Evolutionary conservation across 2,329 filamentous ascomycete species (phyloP).

Genomic region (Colletotrichum sp.): DNA sequence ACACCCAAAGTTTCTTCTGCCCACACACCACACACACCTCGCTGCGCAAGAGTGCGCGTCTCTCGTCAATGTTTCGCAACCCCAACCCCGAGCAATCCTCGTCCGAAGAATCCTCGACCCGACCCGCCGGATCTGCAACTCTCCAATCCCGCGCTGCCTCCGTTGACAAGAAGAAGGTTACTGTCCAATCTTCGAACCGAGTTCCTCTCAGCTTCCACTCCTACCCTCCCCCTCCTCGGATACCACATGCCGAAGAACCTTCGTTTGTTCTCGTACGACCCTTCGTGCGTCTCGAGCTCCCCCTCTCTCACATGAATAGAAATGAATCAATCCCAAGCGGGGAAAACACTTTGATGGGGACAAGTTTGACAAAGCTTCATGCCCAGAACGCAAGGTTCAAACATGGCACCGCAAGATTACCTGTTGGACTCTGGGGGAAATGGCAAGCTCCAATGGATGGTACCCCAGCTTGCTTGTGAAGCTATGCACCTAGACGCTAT

Average conservation of each 20-base stretch:
- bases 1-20: background rate
- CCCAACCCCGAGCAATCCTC: slow-evolving; percentile 9
- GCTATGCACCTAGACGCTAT: background rate
- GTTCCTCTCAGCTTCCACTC: slow-evolving; percentile 18
- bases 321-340: background rate
- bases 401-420: background rate
- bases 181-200: background rate
- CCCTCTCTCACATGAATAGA: background rate
- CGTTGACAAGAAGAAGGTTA: background rate
- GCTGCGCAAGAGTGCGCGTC: background rate
- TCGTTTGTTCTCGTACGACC: background rate
- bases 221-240: background rate
- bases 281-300: background rate
- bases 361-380: background rate
- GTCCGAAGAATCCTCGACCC: slow-evolving; percentile 24
- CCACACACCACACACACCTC: background rate
- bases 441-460: background rate
- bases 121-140: slow-evolving; percentile 25
- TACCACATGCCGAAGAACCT: slow-evolving; percentile 10
- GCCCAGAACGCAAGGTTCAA: background rate
- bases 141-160: background rate
- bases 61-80: slow-evolving; percentile 3
- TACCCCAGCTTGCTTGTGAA: background rate
- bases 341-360: background rate
- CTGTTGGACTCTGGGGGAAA: background rate